phyloP scores from a whole-genome alignment of 78 protist genomes.

The Cavenderia fasciculata region DNA sequence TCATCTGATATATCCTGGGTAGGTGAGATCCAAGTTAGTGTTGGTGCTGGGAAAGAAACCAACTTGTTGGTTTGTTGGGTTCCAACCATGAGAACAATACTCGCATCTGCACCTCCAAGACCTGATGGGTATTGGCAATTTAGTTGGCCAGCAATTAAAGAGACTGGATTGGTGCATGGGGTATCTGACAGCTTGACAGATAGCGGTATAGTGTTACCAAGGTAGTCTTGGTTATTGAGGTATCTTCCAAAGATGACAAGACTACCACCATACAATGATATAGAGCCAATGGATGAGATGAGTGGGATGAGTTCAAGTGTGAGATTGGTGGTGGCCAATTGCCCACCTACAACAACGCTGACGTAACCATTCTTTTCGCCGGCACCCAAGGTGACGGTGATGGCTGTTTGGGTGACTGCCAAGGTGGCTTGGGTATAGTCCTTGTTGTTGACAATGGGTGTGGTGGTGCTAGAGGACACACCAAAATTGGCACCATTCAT shows the following conservation, averaged over 20 bases:
- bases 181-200: neutral
- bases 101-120: neutral
- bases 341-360: neutral
- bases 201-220: neutral
- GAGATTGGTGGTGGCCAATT: neutral
- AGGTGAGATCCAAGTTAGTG: no score
- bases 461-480: neutral
- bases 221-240: neutral
- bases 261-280: neutral
- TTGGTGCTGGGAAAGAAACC: no score
- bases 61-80: neutral
- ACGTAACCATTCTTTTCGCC: neutral
- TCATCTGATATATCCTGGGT: no score
- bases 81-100: neutral
- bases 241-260: neutral
- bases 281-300: neutral
- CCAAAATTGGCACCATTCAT: conserved; percentile 34
- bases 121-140: neutral
- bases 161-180: neutral
- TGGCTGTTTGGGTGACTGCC: neutral
- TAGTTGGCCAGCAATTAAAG: neutral
- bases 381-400: neutral
- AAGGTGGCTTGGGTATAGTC: neutral
- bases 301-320: neutral
- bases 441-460: neutral